These are phyloP conservation scores for Penicillium sp. DNA, from an alignment of 2,329 filamentous ascomycete genomes.

Conservation along the genomic window DNA sequence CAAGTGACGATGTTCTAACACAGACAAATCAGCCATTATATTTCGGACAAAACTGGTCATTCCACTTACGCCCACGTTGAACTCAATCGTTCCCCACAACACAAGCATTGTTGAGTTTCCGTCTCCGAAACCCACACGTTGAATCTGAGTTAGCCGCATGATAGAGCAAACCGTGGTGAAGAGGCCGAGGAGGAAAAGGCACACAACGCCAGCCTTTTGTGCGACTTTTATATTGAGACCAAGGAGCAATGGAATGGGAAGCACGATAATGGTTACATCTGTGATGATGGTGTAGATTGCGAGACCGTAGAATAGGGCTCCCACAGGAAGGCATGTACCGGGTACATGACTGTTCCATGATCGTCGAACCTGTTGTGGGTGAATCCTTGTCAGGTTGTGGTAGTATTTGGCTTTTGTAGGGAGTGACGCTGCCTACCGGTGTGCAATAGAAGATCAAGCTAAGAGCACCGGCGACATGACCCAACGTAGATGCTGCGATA, in stretches of 20 bases:
- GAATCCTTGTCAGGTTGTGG: not conserved
- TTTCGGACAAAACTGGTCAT: not conserved
- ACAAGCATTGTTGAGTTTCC: conserved; percentile 59
- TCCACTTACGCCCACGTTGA: conserved; percentile 55
- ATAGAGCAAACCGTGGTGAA: conserved; percentile 59
- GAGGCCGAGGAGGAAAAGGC: conserved; percentile 54
- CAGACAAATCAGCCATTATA: not conserved
- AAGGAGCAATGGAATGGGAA: conserved; percentile 54
- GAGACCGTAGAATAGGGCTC: conserved; percentile 54
- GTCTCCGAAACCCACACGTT: conserved; percentile 51
- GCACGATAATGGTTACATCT: conserved; percentile 51
- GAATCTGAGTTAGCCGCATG: conserved; percentile 54
- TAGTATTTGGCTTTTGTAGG: not conserved
- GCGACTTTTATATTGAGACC: conserved; percentile 50
- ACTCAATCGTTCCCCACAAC: conserved; percentile 58
- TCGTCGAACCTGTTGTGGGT: conserved; percentile 30
- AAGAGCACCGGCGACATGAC: conserved; percentile 52
- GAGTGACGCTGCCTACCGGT: conserved; percentile 39
- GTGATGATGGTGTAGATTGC: conserved; percentile 54
- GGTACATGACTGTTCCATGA: conserved; percentile 48
- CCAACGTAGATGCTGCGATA: conserved; percentile 47
- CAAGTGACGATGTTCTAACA: conserved; percentile 39
- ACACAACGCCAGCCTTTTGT: conserved; percentile 54
- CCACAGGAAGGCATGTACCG: conserved; percentile 50
- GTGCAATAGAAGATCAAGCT: conserved; percentile 53